Evolutionary conservation across 2,329 filamentous ascomycete species (phyloP).

Genomic region (Nectriaceae sp.): DNA sequence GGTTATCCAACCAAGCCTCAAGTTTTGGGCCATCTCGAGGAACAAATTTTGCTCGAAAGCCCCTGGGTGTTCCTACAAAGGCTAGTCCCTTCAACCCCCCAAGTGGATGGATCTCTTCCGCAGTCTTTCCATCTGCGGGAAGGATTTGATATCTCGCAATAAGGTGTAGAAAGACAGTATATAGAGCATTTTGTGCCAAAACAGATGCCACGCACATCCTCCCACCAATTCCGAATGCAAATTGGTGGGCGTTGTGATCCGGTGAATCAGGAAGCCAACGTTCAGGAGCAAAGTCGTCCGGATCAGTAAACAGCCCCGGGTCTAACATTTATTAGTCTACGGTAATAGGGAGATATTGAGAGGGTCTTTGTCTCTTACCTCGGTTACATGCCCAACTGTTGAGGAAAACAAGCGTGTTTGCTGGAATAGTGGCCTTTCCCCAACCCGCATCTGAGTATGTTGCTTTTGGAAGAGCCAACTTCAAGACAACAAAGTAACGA

Average conservation of each 20-base stretch:
- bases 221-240: constrained; percentile 54
- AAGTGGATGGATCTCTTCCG: constrained; percentile 23
- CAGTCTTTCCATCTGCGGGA: constrained; percentile 16
- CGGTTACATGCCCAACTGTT: constrained; percentile 32
- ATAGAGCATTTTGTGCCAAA: constrained; percentile 55
- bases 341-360: not conserved
- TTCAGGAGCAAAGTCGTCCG: constrained; percentile 59
- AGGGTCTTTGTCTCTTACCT: constrained; percentile 13
- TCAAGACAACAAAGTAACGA: constrained; percentile 66
- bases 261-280: constrained; percentile 40
- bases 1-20: constrained; percentile 3
- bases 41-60: constrained; percentile 13
- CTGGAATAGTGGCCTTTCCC: constrained; percentile 45
- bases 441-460: constrained; percentile 27
- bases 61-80: constrained; percentile 15
- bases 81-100: constrained; percentile 18
- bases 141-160: constrained; percentile 45
- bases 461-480: constrained; percentile 63
- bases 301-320: constrained; percentile 62
- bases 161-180: constrained; percentile 52
- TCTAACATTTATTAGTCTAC: constrained; percentile 37
- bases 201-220: constrained; percentile 57
- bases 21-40: constrained; percentile 10
- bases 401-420: constrained; percentile 47
- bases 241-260: constrained; percentile 46